Evolutionary conservation across 2,329 filamentous ascomycete species (phyloP), one percentile per base, ranked within the genome.

Genomic region (Bipolaris bicolor): DNA sequence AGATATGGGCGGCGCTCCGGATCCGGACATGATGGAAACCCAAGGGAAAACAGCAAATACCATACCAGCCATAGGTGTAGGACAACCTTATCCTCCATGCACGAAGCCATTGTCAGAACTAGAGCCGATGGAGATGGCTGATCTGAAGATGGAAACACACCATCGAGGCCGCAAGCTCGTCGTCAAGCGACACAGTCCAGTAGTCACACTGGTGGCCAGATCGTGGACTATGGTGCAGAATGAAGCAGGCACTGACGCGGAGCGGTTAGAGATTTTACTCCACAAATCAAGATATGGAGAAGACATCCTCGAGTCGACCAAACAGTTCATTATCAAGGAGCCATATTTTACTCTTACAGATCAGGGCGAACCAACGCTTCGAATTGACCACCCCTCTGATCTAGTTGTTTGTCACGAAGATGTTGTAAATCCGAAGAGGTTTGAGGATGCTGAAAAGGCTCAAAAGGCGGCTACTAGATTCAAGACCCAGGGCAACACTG

Each of bases 301-400:
- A 3, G 67, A 80, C 5, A 63, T 78, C 0, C 49, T 84, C 3
- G 56, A 63, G 0, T 51, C 70, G 5, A 71, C 73, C 1, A 71
- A 68, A 11, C 63, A 80, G 0, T 73, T 79, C 10, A 63, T 85
- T 26, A 50, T 86, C 26, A 87, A 86, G 57, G 84, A 86, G 52
- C 83, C 84, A 0, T 86, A 80, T 60, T 78, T 85, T 57, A 84
- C 81, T 54, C 45, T 68, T 0, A 74, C 75, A 4, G 69, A 69
- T 0, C 69, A 81, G 20, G 79, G 79, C 0, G 52, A 71, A 1
- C 81, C 81, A 63, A 77, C 72, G 0, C 33, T 86, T 20, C 76
- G 82, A 2, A 81, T 85, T 11, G 84, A 86, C 52, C 84, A 86
- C 64, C 67, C 81, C 16, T 80, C 78, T 22, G 83, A 86, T 55